These are phyloP conservation scores for Viridothelium virens DNA, from an alignment of 495 filamentous ascomycete genomes.

Conservation along the genomic window DNA sequence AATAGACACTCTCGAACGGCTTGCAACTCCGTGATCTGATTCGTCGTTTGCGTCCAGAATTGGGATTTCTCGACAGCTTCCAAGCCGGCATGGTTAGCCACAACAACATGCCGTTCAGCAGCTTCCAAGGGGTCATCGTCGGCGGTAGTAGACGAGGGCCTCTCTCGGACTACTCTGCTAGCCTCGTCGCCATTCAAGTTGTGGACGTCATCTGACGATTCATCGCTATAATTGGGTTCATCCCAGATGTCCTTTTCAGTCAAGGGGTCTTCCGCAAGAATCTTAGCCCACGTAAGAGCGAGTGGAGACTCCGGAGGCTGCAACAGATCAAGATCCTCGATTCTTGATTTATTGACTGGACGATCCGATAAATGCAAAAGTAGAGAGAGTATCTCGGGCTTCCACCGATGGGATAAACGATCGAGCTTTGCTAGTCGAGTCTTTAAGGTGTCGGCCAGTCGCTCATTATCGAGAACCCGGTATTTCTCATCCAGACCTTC, in stretches of 20 bases:
- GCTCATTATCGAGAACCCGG: conserved; percentile 65
- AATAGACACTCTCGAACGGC: conserved; percentile 69
- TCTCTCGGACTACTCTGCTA: conserved; percentile 26
- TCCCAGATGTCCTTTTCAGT: conserved; percentile 70
- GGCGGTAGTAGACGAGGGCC: conserved; percentile 32
- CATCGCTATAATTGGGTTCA: conserved; percentile 61
- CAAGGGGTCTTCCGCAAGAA: conserved; percentile 64
- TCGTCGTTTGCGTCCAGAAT: conserved; percentile 30
- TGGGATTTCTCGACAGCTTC: conserved; percentile 48
- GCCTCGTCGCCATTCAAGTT: conserved; percentile 25
- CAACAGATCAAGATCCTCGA: conserved; percentile 53
- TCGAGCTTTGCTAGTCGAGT: conserved; percentile 55
- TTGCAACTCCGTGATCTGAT: conserved; percentile 56
- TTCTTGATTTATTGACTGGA: conserved; percentile 59
- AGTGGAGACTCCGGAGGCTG: conserved; percentile 39
- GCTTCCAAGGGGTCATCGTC: conserved; percentile 34
- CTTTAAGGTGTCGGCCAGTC: conserved; percentile 67
- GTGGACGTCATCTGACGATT: conserved; percentile 45
- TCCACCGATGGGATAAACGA: conserved; percentile 47
- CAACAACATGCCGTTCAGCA: conserved; percentile 34
- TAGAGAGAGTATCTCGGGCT: conserved; percentile 72
- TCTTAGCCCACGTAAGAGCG: conserved; percentile 63
- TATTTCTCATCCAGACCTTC: conserved; percentile 86
- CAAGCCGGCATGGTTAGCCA: conserved; percentile 38
- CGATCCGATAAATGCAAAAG: conserved; percentile 75